phyloP scores from a whole-genome alignment of 495 filamentous ascomycete species.

The Penicillium pancosmium region DNA sequence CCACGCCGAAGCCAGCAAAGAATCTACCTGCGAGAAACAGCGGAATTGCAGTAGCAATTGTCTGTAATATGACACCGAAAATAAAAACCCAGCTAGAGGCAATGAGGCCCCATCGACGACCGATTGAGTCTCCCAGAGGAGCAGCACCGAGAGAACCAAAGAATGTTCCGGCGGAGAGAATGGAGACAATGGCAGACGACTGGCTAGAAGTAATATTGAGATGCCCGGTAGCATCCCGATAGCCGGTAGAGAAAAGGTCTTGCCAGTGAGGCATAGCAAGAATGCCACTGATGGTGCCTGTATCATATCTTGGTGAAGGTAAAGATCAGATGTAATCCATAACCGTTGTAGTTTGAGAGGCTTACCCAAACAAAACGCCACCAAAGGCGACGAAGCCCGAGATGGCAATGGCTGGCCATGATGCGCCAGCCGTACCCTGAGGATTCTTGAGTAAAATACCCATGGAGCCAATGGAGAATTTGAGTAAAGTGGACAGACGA shows the following conservation, averaged over 20 bases:
- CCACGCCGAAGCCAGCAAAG: constrained; percentile 79
- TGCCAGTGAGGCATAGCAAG: constrained; percentile 3
- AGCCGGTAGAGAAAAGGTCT: background rate
- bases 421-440: background rate
- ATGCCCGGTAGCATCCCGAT: background rate
- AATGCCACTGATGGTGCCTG: constrained; percentile 7
- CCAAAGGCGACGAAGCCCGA: constrained; percentile 9
- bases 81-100: constrained; percentile 57
- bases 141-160: constrained; percentile 74
- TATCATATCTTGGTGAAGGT: constrained; percentile 2
- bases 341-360: no score
- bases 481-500: no score
- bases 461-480: no score
- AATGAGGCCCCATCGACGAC: constrained; percentile 70
- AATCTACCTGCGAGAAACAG: constrained; percentile 76
- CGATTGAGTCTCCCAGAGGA: constrained; percentile 73
- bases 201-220: background rate
- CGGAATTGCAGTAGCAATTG: constrained; percentile 62
- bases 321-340: no score
- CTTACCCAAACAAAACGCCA: constrained; percentile 8
- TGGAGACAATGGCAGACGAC: constrained; percentile 64
- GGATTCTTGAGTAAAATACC: no score
- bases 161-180: constrained; percentile 72
- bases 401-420: constrained; percentile 5
- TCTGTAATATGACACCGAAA: constrained; percentile 77